Base-by-base conservation (phyloP, 331 rosid species). In the Cydonia oblonga region DNA sequence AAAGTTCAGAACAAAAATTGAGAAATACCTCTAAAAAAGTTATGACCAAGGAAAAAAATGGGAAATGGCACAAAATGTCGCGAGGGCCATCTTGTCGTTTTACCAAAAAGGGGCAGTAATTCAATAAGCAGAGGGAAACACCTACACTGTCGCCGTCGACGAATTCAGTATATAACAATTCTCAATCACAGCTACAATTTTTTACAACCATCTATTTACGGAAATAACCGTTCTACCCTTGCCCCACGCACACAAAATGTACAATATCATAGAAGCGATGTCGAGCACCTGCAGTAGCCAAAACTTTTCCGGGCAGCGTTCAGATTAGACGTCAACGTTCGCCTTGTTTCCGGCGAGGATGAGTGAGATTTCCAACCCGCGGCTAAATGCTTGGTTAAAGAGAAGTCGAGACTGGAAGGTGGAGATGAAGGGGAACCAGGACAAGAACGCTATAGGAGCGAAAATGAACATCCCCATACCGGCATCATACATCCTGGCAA, bases 331-430 rank as follows among this genome's bases (percentile, higher is more conserved):
- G 29, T 91, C 92, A 60, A 93, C 91, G 56, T 93, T 93, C 28
- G 98, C 96, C 76, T 91, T 93, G 81, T 91, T 93, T 76, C 98
- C 98, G 26, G 98, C 88, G 63, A 93, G 98, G 84, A 93, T 93
- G 85, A 93, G 79, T 3, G 98, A 93, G 73, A 93, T 93, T 80
- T 93, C 97, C 80, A 93, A 85, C 38, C 98, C 98, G 30, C 98
- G 98, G 71, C 96, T 93, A 75, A 91, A 93, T 40, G 98, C 98
- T 89, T 93, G 98, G 76, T 93, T 93, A 62, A 89, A 93, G 73
- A 93, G 93, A 71, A 93, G 96, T 56, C 98, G 97, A 69, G 98
- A 93, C 79, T 91, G 98, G 84, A 93, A 91, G 24, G 98, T 93
- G 52, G 98, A 89, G 76, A 91, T 73, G 86, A 93, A 93, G 1